Evolutionary conservation across 805 yeast species (phyloP), one percentile per base, ranked within the genome.

Genomic region (Monosporozyma yasuniensis): DNA sequence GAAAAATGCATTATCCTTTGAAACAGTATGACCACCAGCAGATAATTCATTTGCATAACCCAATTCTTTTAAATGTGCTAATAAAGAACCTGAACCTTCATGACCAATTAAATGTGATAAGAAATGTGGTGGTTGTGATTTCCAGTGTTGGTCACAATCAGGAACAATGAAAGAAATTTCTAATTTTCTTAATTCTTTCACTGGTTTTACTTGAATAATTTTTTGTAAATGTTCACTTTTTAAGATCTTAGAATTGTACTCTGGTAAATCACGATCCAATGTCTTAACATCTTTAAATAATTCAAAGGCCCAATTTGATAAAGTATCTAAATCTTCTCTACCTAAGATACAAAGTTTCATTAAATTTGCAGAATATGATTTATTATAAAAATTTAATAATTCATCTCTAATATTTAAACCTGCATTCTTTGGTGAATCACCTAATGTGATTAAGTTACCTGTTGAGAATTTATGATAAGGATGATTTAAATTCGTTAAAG

Each of bases 401-500:
- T 84, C 87, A 28, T 84, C 86, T 60, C 98, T 78, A 12, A 88
- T 91, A 61, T 93, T 84, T 21, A 83, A 54, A 10, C 87, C 87
- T 16, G 72, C 56, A 10, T 67, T 52, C 14, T 68, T 62, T 2
- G 98, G 98, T 3, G 69, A 74, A 5, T 74, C 79, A 32, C 84
- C 84, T 47, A 91, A 72, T 1, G 99, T 91, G 41, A 71, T 67
- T 49, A 77, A 71, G 66, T 90, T 91, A 49, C 99, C 99, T 0
- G 99, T 91, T 19, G 95, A 81, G 60, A 91, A 91, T 52, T 87
- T 86, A 61, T 82, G 80, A 66, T 79, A 86, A 0, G 98, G 97
- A 67, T 93, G 98, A 0, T 69, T 60, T 1, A 80, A 78, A 64
- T 84, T 87, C 16, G 93, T 74, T 35, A 83, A 71, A 47, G 83